A percentile compares a stretch with the other conserved stretches of the same genome.
phyloP scores from a whole-genome alignment of 2,329 filamentous ascomycete species.

The Venturia pyrina region DNA sequence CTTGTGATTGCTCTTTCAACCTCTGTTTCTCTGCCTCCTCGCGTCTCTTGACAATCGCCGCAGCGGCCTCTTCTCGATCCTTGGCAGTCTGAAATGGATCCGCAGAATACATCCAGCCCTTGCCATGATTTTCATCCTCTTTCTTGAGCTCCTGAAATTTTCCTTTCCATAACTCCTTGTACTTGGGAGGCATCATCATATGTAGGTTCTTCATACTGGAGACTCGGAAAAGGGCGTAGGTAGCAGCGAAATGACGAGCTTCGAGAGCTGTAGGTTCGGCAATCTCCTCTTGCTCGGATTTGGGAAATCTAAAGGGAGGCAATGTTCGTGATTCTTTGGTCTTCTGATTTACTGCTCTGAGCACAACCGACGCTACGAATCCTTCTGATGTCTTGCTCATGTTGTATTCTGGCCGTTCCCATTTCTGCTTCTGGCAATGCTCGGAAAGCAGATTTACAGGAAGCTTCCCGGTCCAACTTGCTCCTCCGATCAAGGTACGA shows the following conservation, averaged over 20 bases:
- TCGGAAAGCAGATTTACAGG: conserved; percentile 89
- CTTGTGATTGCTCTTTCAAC: conserved; percentile 32
- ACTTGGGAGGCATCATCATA: conserved; percentile 84
- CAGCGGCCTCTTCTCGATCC: conserved; percentile 70
- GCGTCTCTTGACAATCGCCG: conserved; percentile 66
- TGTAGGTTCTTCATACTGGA: conserved; percentile 95
- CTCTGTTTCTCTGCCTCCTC: conserved; percentile 53
- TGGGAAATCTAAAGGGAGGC: conserved; percentile 71
- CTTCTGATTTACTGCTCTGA: conserved; percentile 66
- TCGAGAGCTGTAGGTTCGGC: conserved; percentile 77
- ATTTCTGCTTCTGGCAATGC: conserved; percentile 91
- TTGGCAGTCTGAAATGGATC: conserved; percentile 79
- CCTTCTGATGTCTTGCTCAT: conserved; percentile 43
- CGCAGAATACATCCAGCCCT: conserved; percentile 85
- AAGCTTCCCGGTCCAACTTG: conserved; percentile 95
- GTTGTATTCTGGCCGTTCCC: conserved; percentile 88
- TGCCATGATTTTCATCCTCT: conserved; percentile 65
- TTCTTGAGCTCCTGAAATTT: conserved; percentile 76
- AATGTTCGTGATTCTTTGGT: conserved; percentile 67
- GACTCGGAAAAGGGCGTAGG: conserved; percentile 82
- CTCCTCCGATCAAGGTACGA: conserved; percentile 77
- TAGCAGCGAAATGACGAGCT: conserved; percentile 85
- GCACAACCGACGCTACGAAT: conserved; percentile 69
- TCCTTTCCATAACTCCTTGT: conserved; percentile 81
- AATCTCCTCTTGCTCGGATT: conserved; percentile 60